Evolutionary conservation across 352 stramenopile species (phyloP), one percentile per base, ranked within the genome.

Genomic region (Saprolegnia diclina): DNA sequence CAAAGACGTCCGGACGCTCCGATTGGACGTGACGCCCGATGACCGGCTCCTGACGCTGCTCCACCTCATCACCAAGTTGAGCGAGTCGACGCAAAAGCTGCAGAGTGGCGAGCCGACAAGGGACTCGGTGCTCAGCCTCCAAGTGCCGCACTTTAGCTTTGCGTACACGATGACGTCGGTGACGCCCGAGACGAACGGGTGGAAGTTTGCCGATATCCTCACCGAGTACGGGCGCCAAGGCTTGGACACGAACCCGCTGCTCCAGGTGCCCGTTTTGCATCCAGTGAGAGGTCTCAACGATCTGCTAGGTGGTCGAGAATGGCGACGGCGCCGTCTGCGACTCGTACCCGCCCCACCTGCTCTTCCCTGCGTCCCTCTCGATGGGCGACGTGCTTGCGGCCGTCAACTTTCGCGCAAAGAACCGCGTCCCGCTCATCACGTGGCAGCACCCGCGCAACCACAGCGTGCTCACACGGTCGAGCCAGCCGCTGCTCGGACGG

Each of bases 391-490:
- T 95, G 32, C 74, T 68, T 19, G 91, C 88, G 69, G 84, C 91
- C 13, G 86, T 89, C 11, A 76, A 82, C 24, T 97, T 94, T 67
- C 85, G 89, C 48, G 81, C 87, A 13, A 94, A 94, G 74, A 91
- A 91, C 42, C 87, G 89, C 6, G 56, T 97, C 9, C 88, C 88
- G 6, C 87, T 94, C 22, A 82, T 96, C 63, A 95, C 87, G 40
- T 96, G 92, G 61, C 89, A 90, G 21, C 84, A 94, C 55, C 78
- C 74, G 19, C 78, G 79, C 5, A 90, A 92, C 44, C 78, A 82
- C 16, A 92, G 85, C 68, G 85, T 94, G 1, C 72, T 96, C 52
- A 84, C 80, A n/a, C 80, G 89, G 4, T 95, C 85, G 0, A 88
- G 83, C 7, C 89, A 96, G 65, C 89, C 89, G 24, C 72, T 95